A percentile compares a stretch with the other conserved stretches of the same genome.
Conservation (phyloP, 2,329 filamentous ascomycete genomes). For the Stemphylium beticola region DNA sequence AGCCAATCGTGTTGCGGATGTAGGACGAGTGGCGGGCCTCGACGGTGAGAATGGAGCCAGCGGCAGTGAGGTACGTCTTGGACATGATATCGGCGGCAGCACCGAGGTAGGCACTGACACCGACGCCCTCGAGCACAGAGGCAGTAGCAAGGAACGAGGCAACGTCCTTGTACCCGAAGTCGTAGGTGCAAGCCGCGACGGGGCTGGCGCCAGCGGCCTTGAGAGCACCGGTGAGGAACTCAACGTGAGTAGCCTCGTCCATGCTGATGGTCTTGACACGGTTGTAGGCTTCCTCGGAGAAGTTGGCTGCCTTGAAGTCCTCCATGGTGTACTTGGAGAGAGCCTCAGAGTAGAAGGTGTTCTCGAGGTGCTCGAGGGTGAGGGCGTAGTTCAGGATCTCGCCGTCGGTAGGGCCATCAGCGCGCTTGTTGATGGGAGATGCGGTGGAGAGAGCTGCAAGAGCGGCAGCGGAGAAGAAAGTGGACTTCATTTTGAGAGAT, state of each 20-base stretch:
- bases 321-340: constrained; percentile 60
- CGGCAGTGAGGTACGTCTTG: constrained; percentile 65
- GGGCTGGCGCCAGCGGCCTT: constrained; percentile 56
- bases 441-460: constrained; percentile 20
- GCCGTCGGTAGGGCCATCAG: constrained; percentile 26
- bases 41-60: constrained; percentile 68
- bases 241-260: constrained; percentile 66
- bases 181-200: constrained; percentile 62
- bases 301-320: constrained; percentile 35
- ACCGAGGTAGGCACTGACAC: constrained; percentile 66
- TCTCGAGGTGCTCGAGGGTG: constrained; percentile 59
- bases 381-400: constrained; percentile 54
- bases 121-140: constrained; percentile 62
- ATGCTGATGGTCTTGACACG: constrained; percentile 63
- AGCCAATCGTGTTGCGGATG: constrained; percentile 58
- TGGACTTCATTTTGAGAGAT: constrained; percentile 23
- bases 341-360: constrained; percentile 67
- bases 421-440: constrained; percentile 38
- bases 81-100: constrained; percentile 65
- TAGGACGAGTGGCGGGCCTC: constrained; percentile 70
- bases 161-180: constrained; percentile 58
- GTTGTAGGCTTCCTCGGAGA: constrained; percentile 59
- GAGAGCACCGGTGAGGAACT: constrained; percentile 58
- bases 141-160: constrained; percentile 60
- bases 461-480: constrained; percentile 15